Evolutionary conservation across 2,329 filamentous ascomycete species (phyloP).

Genomic region (Cordyceps farinosa): DNA sequence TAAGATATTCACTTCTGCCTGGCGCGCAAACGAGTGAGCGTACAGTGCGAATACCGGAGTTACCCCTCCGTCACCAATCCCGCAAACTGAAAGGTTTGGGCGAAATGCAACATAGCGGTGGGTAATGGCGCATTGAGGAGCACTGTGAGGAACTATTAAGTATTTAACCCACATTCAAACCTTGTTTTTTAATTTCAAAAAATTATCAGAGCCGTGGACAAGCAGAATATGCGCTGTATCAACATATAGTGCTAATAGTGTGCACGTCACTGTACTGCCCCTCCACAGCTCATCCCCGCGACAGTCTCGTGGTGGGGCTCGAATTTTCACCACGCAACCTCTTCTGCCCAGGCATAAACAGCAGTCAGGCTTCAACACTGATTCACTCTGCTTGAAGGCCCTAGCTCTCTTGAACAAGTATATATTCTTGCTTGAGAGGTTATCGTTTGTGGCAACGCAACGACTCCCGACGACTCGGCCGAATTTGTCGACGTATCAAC

Average conservation of each 20-base stretch:
- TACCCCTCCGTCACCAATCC: not conserved
- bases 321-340: constrained; percentile 37
- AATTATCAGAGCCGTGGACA: not conserved
- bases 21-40: not conserved
- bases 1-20: constrained; percentile 9
- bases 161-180: too few relatives aligned
- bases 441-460: not conserved
- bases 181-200: fast-evolving
- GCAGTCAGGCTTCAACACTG: constrained; percentile 14
- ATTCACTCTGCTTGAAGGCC: constrained; percentile 9
- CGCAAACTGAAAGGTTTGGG: not conserved
- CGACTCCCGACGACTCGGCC: not conserved
- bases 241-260: not conserved
- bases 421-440: not conserved
- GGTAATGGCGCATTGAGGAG: too few relatives aligned
- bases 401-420: not conserved
- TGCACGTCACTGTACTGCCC: constrained; percentile 22
- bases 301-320: constrained; percentile 37
- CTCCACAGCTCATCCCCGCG: constrained; percentile 26
- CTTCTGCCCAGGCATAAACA: constrained; percentile 24
- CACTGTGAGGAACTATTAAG: not conserved
- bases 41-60: constrained; percentile 12
- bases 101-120: not conserved
- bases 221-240: not conserved
- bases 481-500: constrained; percentile 1